Conservation (phyloP, 768 basidiomycete species). For the Kwoniella dejecticola region DNA sequence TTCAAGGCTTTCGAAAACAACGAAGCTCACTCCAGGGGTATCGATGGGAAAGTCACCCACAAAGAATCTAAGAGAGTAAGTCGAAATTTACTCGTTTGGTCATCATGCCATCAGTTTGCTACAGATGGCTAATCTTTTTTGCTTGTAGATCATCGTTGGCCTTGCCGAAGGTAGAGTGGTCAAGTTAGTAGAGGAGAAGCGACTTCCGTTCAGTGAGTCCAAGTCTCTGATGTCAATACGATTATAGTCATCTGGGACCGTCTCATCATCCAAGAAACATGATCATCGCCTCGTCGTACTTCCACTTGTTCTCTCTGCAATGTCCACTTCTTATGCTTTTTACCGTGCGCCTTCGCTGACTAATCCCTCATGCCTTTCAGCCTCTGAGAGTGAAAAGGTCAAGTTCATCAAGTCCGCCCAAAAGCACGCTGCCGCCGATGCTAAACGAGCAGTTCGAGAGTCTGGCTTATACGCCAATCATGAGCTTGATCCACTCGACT, state of each 20-base stretch:
- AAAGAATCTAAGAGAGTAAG: slow-evolving; percentile 34
- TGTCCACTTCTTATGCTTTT: too few species aligned
- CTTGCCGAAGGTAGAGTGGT: slow-evolving; percentile 37
- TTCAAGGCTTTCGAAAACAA: slow-evolving; percentile 44
- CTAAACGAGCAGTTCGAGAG: slow-evolving; percentile 44
- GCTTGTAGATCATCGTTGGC: slow-evolving; percentile 38
- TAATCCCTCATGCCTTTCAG: too few species aligned
- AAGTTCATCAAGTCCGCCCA: slow-evolving; percentile 41
- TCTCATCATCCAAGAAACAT: too few species aligned
- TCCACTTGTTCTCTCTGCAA: too few species aligned
- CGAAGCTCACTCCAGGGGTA: slow-evolving; percentile 25
- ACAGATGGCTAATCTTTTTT: too few species aligned
- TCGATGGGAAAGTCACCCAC: slow-evolving; percentile 32
- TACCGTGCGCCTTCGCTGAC: too few species aligned
- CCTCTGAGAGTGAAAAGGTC: slow-evolving; percentile 31
- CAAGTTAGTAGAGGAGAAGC: slow-evolving; percentile 44
- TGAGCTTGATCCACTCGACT: slow-evolving; percentile 41
- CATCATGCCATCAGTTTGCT: too few species aligned
- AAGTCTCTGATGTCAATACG: too few species aligned
- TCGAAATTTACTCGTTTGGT: not conserved
- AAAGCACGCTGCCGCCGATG: slow-evolving; percentile 30
- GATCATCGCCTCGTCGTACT: too few species aligned
- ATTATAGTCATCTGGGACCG: not conserved
- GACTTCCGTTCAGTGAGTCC: slow-evolving; percentile 48
- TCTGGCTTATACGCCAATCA: slow-evolving; percentile 32